These are phyloP conservation scores for Hyphopichia pseudoburtonii DNA, from an alignment of 1,139 yeast genomes.

Conservation along the genomic window DNA sequence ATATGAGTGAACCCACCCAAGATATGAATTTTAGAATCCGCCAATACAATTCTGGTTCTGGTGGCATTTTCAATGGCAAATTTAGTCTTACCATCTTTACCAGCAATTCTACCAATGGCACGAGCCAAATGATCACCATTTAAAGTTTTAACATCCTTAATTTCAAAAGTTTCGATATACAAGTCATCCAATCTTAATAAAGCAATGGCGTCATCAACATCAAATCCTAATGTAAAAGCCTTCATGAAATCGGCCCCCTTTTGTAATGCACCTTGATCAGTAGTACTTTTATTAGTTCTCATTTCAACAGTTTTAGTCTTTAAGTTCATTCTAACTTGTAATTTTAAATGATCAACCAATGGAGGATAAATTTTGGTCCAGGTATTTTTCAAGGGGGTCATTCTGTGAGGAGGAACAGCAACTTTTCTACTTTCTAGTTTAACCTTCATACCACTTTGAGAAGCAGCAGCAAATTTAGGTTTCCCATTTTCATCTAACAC, in stretches of 20 bases:
- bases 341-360: constrained; percentile 86
- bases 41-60: constrained; percentile 94
- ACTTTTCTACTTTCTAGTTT: constrained; percentile 85
- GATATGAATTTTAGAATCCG: constrained; percentile 94
- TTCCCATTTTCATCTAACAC: constrained; percentile 86
- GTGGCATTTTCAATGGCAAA: constrained; percentile 98
- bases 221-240: constrained; percentile 95
- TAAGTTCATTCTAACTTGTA: constrained; percentile 94
- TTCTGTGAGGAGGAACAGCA: constrained; percentile 94
- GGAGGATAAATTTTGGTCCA: constrained; percentile 98
- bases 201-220: constrained; percentile 95
- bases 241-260: constrained; percentile 96
- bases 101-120: constrained; percentile 99
- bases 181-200: constrained; percentile 89
- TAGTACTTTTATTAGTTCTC: constrained; percentile 75
- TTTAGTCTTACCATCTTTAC: constrained; percentile 98
- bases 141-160: constrained; percentile 93
- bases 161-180: constrained; percentile 93
- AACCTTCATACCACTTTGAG: constrained; percentile 63
- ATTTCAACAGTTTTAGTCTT: constrained; percentile 83
- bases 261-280: constrained; percentile 91
- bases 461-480: constrained; percentile 81
- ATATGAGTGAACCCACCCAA: constrained; percentile 96
- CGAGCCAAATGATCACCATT: constrained; percentile 95
- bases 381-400: constrained; percentile 83